A percentile compares a stretch with the other conserved stretches of the same genome.
Conservation (phyloP, 163 green algal genomes). For the Scenedesmus sp. region DNA sequence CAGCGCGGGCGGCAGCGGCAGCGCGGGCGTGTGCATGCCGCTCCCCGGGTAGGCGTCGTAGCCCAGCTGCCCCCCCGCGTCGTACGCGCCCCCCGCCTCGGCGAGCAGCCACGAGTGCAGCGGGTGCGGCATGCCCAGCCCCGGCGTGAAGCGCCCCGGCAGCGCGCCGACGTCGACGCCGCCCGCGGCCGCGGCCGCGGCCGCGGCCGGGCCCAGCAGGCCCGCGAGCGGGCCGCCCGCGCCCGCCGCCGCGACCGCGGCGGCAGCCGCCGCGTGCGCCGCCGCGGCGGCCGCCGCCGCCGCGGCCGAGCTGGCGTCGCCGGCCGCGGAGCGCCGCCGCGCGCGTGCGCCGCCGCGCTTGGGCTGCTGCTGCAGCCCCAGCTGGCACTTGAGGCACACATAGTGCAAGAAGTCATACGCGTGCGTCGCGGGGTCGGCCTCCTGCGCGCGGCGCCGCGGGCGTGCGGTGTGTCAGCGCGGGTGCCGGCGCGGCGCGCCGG, state of each 20-base stretch:
- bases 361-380: not conserved
- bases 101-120: not conserved
- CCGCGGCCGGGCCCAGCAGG: not conserved
- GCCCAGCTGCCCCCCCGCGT: too few relatives aligned
- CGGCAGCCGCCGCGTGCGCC: conserved; percentile 22
- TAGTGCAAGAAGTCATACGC: conserved; percentile 43
- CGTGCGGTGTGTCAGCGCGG: too few relatives aligned
- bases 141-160: too few relatives aligned
- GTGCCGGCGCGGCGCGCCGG: too few relatives aligned
- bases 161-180: too few relatives aligned
- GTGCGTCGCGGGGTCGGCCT: conserved; percentile 9
- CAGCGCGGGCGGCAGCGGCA: not conserved
- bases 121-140: not conserved
- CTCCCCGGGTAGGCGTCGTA: too few relatives aligned
- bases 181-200: not conserved
- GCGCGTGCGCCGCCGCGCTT: not conserved
- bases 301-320: not conserved
- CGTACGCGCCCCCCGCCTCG: not conserved
- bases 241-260: not conserved
- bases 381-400: conserved; percentile 30
- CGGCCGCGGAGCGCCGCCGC: conserved; percentile 10
- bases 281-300: not conserved
- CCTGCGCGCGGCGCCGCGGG: too few relatives aligned
- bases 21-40: too few relatives aligned
- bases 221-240: not conserved